Percentiles rank a stretch among this genome's conserved stretches.
Evolutionary conservation across 1,284 basidiomycete genomes (phyloP).

Genomic region (Xerocomus subilludens): DNA sequence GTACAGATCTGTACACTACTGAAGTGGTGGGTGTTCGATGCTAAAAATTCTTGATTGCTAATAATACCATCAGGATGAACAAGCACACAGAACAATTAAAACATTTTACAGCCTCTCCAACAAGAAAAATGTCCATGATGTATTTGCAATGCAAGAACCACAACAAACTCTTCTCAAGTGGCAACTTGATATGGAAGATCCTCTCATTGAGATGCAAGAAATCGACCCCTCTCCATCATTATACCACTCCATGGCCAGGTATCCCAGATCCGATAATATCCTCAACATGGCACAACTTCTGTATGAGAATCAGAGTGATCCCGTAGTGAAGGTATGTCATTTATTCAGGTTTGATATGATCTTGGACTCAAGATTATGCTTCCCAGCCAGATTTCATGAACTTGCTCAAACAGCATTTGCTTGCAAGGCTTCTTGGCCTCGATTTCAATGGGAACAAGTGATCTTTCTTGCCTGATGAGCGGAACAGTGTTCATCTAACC

Average conservation of each 20-base stretch:
- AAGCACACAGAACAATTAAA: slow-evolving; percentile 9
- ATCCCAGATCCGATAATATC: neutral
- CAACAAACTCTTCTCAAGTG: too few relatives aligned
- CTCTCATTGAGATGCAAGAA: neutral
- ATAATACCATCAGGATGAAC: too few relatives aligned
- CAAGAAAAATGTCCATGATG: slow-evolving; percentile 8
- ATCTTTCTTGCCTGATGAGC: slow-evolving; percentile 9
- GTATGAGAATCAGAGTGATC: too few relatives aligned
- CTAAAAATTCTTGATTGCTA: slow-evolving; percentile 3
- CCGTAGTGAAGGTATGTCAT: slow-evolving; percentile 25
- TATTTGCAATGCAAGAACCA: too few relatives aligned
- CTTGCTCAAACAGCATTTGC: slow-evolving; percentile 30
- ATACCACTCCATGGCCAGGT: slow-evolving; percentile 10
- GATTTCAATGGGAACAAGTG: slow-evolving; percentile 32
- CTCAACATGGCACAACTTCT: too few relatives aligned
- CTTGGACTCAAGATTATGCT: neutral
- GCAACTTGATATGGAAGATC: too few relatives aligned
- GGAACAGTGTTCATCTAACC: neutral
- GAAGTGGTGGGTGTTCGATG: too few relatives aligned
- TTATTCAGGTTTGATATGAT: neutral
- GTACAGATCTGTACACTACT: slow-evolving; percentile 20
- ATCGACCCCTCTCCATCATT: neutral
- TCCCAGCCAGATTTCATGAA: slow-evolving; percentile 3
- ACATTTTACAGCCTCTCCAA: slow-evolving; percentile 1
- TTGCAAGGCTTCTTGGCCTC: slow-evolving; percentile 23